Conservation (phyloP, 192 early-diverging fungal species). For the Phycomyces nitens region DNA sequence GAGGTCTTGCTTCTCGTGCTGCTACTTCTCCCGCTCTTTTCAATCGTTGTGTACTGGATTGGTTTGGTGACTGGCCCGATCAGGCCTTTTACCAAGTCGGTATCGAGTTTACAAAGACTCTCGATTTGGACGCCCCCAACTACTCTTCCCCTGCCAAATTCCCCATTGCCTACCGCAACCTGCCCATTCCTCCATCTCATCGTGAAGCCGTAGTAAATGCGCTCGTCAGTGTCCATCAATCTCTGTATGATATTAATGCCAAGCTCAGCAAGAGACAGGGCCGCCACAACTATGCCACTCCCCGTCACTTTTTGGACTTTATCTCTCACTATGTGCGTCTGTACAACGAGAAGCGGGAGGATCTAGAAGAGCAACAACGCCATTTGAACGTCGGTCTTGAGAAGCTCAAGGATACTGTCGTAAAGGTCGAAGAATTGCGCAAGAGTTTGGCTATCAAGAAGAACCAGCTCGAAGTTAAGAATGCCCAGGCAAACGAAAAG, state of each 20-base stretch:
- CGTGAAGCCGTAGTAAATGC: slow-evolving; percentile 87
- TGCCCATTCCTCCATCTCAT: slow-evolving; percentile 69
- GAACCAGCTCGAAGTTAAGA: slow-evolving; percentile 83
- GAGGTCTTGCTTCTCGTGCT: slow-evolving; percentile 83
- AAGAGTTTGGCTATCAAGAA: slow-evolving; percentile 82
- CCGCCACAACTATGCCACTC: slow-evolving; percentile 85
- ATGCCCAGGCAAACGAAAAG: slow-evolving; percentile 90
- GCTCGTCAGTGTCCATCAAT: slow-evolving; percentile 91
- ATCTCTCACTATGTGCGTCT: slow-evolving; percentile 88
- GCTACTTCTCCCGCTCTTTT: slow-evolving; percentile 99
- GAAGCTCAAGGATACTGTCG: slow-evolving; percentile 90
- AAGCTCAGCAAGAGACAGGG: slow-evolving; percentile 81
- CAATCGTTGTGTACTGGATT: slow-evolving; percentile 99
- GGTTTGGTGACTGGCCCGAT: slow-evolving; percentile 99
- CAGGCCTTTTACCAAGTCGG: slow-evolving; percentile 99
- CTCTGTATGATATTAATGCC: slow-evolving; percentile 81
- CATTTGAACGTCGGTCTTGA: slow-evolving; percentile 98
- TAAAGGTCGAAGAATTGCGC: slow-evolving; percentile 93
- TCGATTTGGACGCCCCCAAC: slow-evolving; percentile 79
- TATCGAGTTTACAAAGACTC: slow-evolving; percentile 85
- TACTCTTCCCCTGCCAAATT: slow-evolving; percentile 70
- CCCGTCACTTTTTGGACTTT: slow-evolving; percentile 98
- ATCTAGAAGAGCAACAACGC: slow-evolving; percentile 97
- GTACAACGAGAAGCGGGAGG: slow-evolving; percentile 88
- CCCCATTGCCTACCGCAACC: slow-evolving; percentile 70